These are phyloP conservation scores for Amanita rimosa DNA, from an alignment of 768 basidiomycete genomes.

Conservation along the genomic window DNA sequence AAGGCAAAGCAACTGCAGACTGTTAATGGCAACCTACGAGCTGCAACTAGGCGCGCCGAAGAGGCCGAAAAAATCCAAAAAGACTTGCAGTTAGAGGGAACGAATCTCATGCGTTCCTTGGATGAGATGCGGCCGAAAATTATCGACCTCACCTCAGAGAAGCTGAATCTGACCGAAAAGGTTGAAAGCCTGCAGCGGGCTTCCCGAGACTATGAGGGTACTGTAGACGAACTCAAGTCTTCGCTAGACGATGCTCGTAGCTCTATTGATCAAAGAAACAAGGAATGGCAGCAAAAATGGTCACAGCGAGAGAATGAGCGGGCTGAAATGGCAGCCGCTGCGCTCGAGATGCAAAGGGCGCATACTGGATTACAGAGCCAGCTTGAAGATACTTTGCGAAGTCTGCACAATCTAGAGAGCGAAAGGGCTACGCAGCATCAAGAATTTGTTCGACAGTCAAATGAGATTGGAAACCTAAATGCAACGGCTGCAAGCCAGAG, in stretches of 20 bases:
- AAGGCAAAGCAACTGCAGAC: constrained; percentile 47
- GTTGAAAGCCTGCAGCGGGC: constrained; percentile 43
- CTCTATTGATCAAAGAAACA: constrained; percentile 34
- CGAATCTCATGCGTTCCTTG: constrained; percentile 66
- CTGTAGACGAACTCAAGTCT: constrained; percentile 52
- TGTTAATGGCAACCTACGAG: constrained; percentile 54
- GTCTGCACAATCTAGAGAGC: constrained; percentile 46
- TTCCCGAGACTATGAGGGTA: constrained; percentile 41
- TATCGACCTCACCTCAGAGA: constrained; percentile 65
- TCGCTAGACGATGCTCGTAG: constrained; percentile 43
- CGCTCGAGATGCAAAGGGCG: constrained; percentile 50
- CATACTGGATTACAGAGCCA: constrained; percentile 53
- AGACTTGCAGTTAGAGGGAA: constrained; percentile 68
- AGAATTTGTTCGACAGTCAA: constrained; percentile 38
- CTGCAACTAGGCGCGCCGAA: constrained; percentile 55
- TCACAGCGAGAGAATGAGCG: constrained; percentile 42
- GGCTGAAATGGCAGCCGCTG: constrained; percentile 27
- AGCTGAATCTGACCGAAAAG: constrained; percentile 58
- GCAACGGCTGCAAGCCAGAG: constrained; percentile 31
- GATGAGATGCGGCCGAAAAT: constrained; percentile 84
- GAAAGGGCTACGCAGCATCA: constrained; percentile 54
- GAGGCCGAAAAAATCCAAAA: constrained; percentile 64
- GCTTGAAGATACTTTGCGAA: constrained; percentile 40
- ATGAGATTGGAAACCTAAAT: constrained; percentile 47
- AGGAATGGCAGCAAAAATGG: constrained; percentile 32